Base-by-base conservation (phyloP, 1,139 yeast genomes). In the Zygosaccharomyces sapae region DNA sequence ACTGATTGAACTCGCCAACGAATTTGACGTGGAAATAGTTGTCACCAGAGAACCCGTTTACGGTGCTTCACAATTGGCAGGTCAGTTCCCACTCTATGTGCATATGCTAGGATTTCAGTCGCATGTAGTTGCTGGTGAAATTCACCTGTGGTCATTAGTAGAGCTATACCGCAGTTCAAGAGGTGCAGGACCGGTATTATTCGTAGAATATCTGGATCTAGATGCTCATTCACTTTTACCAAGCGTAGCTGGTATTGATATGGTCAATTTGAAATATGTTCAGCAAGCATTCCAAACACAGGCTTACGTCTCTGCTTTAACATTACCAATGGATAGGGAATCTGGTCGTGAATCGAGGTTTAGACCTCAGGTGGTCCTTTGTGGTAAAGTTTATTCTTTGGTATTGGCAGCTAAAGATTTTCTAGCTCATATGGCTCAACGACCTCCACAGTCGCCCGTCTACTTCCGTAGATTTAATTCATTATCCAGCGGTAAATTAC, bases 401-500 rank as follows among this genome's bases (percentile, higher is more conserved):
- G 53, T 49, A 6, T 41, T 49, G 34, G 44, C 52, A 24, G 59
- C 60, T 4, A 55, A 56, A 43, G 51, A 50, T 22, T 43, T 51
- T n/a, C 33, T 55, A 5, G 16, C 51, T 12, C 41, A 45, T 7
- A 41, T 45, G 3, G 52, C 48, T 16, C 47, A 48, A 33, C 49
- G 44, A 20, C 36, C 30, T 18, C 31, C 45, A 7, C 36, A 35
- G 20, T 41, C 47, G 1, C 49, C 49, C 10, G 30, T 54, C 5
- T 57, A 45, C 36, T 57, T 55, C 27, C 50, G 52, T 33, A 49
- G 45, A 35, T 47, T 59, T 29, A 43, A 45, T 3, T 54, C 51
- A 35, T 33, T 60, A 6, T 55, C 64, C 8, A 54, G 55, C 13
- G 55, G 54, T 9, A 63, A 61, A 48, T 41, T 63, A 18, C 48